Evolutionary conservation across 2,329 filamentous ascomycete species (phyloP).

Genomic region (Cladophialophora carrionii): DNA sequence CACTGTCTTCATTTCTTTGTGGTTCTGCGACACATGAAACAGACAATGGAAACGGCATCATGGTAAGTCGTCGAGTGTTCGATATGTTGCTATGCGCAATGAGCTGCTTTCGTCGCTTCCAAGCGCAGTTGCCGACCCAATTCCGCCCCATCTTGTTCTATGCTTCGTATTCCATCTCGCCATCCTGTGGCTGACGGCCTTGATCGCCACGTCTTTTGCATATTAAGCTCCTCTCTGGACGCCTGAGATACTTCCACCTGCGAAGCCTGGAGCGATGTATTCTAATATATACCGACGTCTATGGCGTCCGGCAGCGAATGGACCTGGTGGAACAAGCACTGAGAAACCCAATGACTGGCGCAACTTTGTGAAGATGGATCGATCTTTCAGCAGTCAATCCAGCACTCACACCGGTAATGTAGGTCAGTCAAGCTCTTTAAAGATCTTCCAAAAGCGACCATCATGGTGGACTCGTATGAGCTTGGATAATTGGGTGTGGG

Average conservation of each 20-base stretch:
- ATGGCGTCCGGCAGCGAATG: background rate
- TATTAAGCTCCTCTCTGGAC: background rate
- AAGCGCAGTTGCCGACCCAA: background rate
- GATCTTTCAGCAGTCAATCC: constrained; percentile 16
- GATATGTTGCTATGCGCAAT: background rate
- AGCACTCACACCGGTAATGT: constrained; percentile 22
- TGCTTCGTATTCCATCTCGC: background rate
- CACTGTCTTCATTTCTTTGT: background rate
- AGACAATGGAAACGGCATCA: background rate
- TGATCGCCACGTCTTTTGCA: background rate
- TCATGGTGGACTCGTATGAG: constrained; percentile 26
- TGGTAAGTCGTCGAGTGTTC: background rate
- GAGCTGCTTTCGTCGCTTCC: background rate
- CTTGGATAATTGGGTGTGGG: constrained; percentile 35
- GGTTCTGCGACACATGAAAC: constrained; percentile 3
- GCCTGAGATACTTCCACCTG: constrained; percentile 7
- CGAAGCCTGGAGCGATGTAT: background rate
- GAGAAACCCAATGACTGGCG: background rate
- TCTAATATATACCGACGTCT: constrained; percentile 13
- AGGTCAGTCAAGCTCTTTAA: constrained; percentile 6
- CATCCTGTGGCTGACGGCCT: constrained; percentile 13
- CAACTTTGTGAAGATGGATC: constrained; percentile 1
- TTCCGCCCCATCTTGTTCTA: constrained; percentile 1
- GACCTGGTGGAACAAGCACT: background rate
- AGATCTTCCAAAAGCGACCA: background rate